A percentile compares a stretch with the other conserved stretches of the same genome.
Conservation (phyloP, 345 rosid genomes). For the Orychophragmus violaceus region DNA sequence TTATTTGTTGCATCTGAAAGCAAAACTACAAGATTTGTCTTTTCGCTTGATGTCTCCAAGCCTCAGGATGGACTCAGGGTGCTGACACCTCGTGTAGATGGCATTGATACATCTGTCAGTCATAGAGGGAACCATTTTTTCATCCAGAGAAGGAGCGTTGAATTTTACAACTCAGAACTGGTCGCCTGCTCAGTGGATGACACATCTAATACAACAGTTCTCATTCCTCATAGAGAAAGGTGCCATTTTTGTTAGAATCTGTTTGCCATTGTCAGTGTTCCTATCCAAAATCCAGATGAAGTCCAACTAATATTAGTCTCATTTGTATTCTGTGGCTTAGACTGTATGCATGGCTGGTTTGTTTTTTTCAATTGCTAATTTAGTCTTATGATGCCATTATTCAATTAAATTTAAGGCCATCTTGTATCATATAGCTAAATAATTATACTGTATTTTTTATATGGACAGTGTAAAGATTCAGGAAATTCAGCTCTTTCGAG, state of each 20-base stretch:
- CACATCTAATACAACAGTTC: constrained; percentile 46
- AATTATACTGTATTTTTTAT: not conserved
- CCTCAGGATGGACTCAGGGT: constrained; percentile 63
- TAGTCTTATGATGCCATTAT: not conserved
- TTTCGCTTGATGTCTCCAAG: constrained; percentile 54
- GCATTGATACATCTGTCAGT: constrained; percentile 57
- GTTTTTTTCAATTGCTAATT: not conserved
- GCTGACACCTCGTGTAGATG: constrained; percentile 63
- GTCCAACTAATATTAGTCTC: not conserved
- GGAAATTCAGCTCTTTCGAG: constrained; percentile 61
- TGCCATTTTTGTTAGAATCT: constrained; percentile 8
- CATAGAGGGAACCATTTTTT: constrained; percentile 86
- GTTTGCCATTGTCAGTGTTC: constrained; percentile 1
- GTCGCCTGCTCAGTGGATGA: constrained; percentile 62
- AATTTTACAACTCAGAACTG: constrained; percentile 75
- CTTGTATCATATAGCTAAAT: constrained; percentile 6
- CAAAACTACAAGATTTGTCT: constrained; percentile 58
- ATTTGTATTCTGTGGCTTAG: not conserved
- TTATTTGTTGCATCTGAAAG: constrained; percentile 67
- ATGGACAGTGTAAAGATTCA: constrained; percentile 67
- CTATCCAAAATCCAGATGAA: not conserved
- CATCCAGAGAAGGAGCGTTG: constrained; percentile 57
- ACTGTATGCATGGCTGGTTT: not conserved
- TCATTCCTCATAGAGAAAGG: constrained; percentile 85
- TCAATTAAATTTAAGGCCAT: too few species aligned